phyloP scores from a whole-genome alignment of 257 asterid species.

The Solanum chmielewskii region DNA sequence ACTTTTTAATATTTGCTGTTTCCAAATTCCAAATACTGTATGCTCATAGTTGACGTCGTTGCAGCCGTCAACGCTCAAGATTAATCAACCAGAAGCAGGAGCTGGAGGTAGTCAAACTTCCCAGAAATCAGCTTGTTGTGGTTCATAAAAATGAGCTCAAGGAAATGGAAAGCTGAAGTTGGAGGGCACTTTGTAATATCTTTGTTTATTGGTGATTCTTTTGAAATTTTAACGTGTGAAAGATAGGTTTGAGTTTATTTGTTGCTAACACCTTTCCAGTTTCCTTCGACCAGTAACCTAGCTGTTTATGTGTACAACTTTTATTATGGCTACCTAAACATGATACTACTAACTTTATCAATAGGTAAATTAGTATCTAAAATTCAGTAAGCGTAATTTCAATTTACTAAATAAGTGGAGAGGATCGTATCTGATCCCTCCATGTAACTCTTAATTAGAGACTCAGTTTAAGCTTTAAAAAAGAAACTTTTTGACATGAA shows the following conservation, averaged over 20 bases:
- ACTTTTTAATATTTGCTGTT: not conserved
- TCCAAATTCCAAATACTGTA: not conserved
- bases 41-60: not conserved
- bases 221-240: conserved; percentile 22
- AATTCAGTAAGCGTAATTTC: not conserved
- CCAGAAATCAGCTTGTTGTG: conserved; percentile 10
- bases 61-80: conserved; percentile 9
- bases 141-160: not conserved
- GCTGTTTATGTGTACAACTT: not conserved
- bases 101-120: not conserved
- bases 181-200: conserved; percentile 15
- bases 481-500: not conserved
- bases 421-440: too few species aligned
- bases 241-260: conserved; percentile 14
- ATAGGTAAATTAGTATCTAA: not conserved
- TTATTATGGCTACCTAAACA: not conserved
- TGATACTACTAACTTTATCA: not conserved
- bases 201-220: conserved; percentile 10
- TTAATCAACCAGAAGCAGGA: conserved; percentile 5
- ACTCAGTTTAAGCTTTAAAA: too few species aligned
- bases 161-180: not conserved
- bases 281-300: not conserved
- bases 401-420: too few species aligned
- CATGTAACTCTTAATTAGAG: not conserved
- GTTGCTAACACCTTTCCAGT: not conserved